phyloP scores from a whole-genome alignment of 805 yeast genomes.

The Schwanniomyces vanrijiae region DNA sequence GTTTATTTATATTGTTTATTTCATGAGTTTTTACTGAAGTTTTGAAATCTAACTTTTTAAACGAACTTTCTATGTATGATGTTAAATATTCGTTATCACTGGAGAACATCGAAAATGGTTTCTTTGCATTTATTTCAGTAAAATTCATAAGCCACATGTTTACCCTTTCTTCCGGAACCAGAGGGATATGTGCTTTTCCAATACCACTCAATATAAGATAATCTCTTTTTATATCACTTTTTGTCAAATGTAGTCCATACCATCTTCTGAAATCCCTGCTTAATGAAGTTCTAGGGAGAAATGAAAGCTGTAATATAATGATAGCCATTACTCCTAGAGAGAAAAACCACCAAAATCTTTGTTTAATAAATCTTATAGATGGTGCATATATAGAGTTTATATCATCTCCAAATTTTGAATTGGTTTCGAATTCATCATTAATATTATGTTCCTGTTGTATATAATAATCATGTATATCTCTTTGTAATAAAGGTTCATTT shows the following conservation, averaged over 20 bases:
- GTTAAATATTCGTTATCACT: slow-evolving; percentile 26
- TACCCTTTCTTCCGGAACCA: slow-evolving; percentile 24
- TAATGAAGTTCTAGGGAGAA: slow-evolving; percentile 81
- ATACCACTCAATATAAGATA: slow-evolving; percentile 41
- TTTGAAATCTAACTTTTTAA: slow-evolving; percentile 28
- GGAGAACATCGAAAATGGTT: slow-evolving; percentile 20
- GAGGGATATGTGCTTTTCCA: slow-evolving; percentile 16
- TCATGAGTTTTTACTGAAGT: slow-evolving; percentile 16
- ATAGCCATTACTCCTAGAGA: slow-evolving; percentile 52
- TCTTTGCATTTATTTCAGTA: slow-evolving; percentile 20
- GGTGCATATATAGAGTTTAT: slow-evolving; percentile 4
- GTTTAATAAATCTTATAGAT: slow-evolving; percentile 17
- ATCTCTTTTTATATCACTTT: slow-evolving; percentile 66
- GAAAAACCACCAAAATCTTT: slow-evolving; percentile 47
- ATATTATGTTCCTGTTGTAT: not conserved
- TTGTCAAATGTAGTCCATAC: slow-evolving; percentile 64
- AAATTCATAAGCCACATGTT: slow-evolving; percentile 28
- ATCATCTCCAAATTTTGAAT: slow-evolving; percentile 4
- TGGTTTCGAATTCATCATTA: not conserved
- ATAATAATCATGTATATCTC: not conserved
- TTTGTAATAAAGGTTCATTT: slow-evolving; percentile 3
- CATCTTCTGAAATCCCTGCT: slow-evolving; percentile 77
- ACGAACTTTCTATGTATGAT: slow-evolving; percentile 21
- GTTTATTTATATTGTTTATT: slow-evolving; percentile 16
- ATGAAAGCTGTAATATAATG: slow-evolving; percentile 61